Conservation (phyloP, 495 filamentous ascomycete genomes). For the Aspergillus saccharolyticus region DNA sequence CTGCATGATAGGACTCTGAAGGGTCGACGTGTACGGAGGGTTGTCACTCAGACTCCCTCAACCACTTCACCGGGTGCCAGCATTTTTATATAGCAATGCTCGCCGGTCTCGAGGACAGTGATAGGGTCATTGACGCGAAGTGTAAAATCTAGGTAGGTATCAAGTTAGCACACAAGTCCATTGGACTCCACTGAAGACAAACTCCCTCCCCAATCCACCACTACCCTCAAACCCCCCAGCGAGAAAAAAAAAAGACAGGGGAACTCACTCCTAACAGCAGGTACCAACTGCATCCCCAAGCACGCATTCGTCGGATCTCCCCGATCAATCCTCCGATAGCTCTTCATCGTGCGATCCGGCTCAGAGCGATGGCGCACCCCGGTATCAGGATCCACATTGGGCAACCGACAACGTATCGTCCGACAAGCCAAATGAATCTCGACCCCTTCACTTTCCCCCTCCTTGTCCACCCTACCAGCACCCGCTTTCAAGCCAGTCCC, state of each 20-base stretch:
- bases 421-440: conserved; percentile 60
- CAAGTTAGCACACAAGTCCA: too few species aligned
- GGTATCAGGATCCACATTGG: conserved; percentile 73
- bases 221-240: neutral
- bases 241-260: conserved; percentile 2
- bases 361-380: conserved; percentile 66
- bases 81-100: conserved; percentile 59
- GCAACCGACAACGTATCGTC: conserved; percentile 73
- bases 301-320: conserved; percentile 67
- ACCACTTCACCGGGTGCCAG: conserved; percentile 36
- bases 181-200: too few species aligned
- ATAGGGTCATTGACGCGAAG: conserved; percentile 59
- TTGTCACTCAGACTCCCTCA: conserved; percentile 30
- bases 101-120: conserved; percentile 54
- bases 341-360: conserved; percentile 67
- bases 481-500: neutral
- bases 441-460: conserved; percentile 14
- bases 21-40: too few species aligned
- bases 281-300: conserved; percentile 80
- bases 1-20: too few species aligned
- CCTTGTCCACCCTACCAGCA: neutral
- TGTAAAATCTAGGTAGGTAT: conserved; percentile 28
- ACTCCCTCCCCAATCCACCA: too few species aligned
- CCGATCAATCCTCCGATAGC: conserved; percentile 66
- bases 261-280: conserved; percentile 37